These are phyloP conservation scores for Talaromyces sp. DNA, from an alignment of 2,329 filamentous ascomycete genomes.

Conservation along the genomic window DNA sequence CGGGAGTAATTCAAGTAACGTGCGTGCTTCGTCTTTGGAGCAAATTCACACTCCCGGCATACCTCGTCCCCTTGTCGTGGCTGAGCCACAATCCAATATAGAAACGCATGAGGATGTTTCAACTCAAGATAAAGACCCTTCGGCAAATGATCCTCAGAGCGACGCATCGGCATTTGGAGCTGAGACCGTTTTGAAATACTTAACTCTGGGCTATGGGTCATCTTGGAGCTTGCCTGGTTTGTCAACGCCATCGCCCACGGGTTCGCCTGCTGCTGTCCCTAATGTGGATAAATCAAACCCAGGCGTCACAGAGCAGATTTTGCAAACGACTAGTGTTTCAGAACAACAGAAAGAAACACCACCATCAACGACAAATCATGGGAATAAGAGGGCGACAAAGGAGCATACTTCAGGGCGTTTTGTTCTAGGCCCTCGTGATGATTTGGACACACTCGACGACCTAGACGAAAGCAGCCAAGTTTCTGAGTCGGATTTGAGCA, in stretches of 20 bases:
- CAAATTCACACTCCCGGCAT: conserved; percentile 43
- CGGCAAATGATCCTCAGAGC: conserved; percentile 22
- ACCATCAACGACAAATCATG: background rate
- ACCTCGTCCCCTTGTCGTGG: conserved; percentile 46
- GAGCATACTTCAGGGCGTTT: conserved; percentile 14
- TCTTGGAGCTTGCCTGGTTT: conserved; percentile 48
- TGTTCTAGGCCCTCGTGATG: conserved; percentile 36
- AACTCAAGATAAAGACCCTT: conserved; percentile 19
- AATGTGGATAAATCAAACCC: conserved; percentile 20
- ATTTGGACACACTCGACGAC: conserved; percentile 38
- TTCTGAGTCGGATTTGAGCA: conserved; percentile 20
- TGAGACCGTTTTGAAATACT: conserved; percentile 52
- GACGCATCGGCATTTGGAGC: conserved; percentile 40
- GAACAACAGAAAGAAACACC: background rate
- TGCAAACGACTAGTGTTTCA: background rate
- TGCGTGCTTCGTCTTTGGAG: conserved; percentile 20
- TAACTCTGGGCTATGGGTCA: conserved; percentile 54
- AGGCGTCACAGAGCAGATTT: background rate
- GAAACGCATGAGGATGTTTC: conserved; percentile 10
- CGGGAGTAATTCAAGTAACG: conserved; percentile 1
- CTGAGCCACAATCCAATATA: conserved; percentile 21
- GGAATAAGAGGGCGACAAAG: background rate
- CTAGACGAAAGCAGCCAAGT: conserved; percentile 29
- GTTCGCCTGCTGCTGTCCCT: conserved; percentile 25
- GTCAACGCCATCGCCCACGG: conserved; percentile 24